Evolutionary conservation across 1,284 basidiomycete species (phyloP), one percentile per base, ranked within the genome.

Genomic region (Irpex sp.): DNA sequence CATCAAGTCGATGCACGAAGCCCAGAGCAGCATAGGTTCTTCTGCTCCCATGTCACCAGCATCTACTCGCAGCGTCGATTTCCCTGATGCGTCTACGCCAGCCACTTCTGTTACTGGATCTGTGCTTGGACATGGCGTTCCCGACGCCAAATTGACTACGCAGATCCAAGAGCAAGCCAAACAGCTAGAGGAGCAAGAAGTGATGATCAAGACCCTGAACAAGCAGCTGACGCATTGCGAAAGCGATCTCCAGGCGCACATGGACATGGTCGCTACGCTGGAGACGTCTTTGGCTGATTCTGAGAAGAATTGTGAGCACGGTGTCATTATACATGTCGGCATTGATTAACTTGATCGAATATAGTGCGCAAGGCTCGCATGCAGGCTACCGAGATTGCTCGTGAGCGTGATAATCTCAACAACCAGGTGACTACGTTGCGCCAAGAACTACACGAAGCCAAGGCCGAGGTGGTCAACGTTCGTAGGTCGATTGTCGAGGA

Each of bases 211-310:
- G 77, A 95, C 90, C 37, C 83, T 97, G 62, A 94, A 94, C 76
- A 94, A 95, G 76, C 94, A 95, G 76, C 76, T 97, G 60, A 87
- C 87, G 36, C 94, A 96, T 74, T 95, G 94, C 72, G 94, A 97
- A 76, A 87, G 83, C 65, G 94, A 97, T 75, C 80, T 97, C 63
- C 92, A 95, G 70, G 90, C 92, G 58, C 94, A 96, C 73, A 94
- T 95, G 83, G 93, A 97, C 73, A 84, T 96, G 61, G 93, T 95
- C 65, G 84, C 80, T 64, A 90, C 89, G 17, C 80, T 95, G 31
- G 93, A 95, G 77, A 85, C 87, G 47, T 92, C 92, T 37, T 80
- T 96, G 50, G 90, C 90, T 61, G 94, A 95, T 70, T 92, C 92
- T 31, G 94, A 96, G 77, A 93, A 95, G 74, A 95, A 94, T 71